Conservation (phyloP, 148 eudicot genomes). For the Heliamphora exappendiculata region DNA sequence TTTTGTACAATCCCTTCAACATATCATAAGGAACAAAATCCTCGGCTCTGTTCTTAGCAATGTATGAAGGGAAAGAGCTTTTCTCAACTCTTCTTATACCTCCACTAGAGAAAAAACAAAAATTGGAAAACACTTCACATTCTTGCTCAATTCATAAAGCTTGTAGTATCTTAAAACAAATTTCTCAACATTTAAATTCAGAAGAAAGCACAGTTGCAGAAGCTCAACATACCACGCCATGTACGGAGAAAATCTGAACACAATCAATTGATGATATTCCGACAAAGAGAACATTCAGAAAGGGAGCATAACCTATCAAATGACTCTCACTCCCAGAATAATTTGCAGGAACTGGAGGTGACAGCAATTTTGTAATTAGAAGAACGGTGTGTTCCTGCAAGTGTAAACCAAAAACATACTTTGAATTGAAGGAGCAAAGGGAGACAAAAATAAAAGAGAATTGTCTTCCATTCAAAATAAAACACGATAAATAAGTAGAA, state of each 20-base stretch:
- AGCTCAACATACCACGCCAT: constrained; percentile 65
- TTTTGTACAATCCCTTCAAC: not conserved
- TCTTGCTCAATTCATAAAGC: not conserved
- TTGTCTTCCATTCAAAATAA: not conserved
- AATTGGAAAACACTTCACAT: not conserved
- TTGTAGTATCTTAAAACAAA: not conserved
- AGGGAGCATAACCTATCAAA: constrained; percentile 59
- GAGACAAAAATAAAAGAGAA: not conserved
- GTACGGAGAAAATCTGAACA: constrained; percentile 85
- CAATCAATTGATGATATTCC: constrained; percentile 75
- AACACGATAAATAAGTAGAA: not conserved
- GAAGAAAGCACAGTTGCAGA: not conserved
- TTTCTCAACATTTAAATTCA: not conserved
- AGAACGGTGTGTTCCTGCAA: constrained; percentile 74
- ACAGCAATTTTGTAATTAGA: constrained; percentile 64
- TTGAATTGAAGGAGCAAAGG: not conserved
- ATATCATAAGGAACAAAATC: not conserved
- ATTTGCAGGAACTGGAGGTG: constrained; percentile 64
- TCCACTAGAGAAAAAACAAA: not conserved
- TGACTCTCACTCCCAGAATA: constrained; percentile 72
- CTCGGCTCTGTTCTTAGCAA: not conserved
- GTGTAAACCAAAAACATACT: constrained; percentile 9
- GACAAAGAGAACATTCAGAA: constrained; percentile 71
- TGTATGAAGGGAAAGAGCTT: not conserved
- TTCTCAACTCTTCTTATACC: not conserved